Percentiles rank a stretch among this genome's conserved stretches.
Conservation (phyloP, 2,329 filamentous ascomycete genomes). For the Lasiodiplodia sp. region DNA sequence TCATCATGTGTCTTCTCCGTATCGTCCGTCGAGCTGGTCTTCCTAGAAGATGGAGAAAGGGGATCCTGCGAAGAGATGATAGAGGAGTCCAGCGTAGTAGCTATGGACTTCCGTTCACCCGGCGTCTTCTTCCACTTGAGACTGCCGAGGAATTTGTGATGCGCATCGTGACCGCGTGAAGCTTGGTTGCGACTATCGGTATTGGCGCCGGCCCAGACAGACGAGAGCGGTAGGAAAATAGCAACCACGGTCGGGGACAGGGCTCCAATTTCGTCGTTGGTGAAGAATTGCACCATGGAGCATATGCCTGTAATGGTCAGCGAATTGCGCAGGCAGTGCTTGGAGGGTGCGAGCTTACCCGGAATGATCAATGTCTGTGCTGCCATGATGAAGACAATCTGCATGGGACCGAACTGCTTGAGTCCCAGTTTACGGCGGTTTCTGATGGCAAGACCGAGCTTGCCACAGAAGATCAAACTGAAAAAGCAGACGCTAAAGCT, state of each 20-base stretch:
- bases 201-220: constrained; percentile 65
- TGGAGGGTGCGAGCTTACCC: constrained; percentile 50
- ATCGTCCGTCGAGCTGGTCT: constrained; percentile 1
- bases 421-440: constrained; percentile 65
- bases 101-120: not conserved
- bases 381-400: constrained; percentile 72
- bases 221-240: constrained; percentile 70
- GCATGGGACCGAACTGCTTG: constrained; percentile 68
- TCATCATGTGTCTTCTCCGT: constrained; percentile 9
- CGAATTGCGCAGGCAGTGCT: constrained; percentile 18
- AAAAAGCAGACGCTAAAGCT: constrained; percentile 68
- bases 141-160: constrained; percentile 33
- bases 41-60: constrained; percentile 4
- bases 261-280: constrained; percentile 61
- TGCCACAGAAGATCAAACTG: constrained; percentile 66
- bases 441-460: constrained; percentile 65
- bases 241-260: constrained; percentile 66
- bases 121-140: not conserved
- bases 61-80: not conserved
- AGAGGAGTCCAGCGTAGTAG: not conserved
- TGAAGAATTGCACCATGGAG: constrained; percentile 62
- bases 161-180: constrained; percentile 37
- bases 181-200: constrained; percentile 35
- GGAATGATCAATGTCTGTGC: constrained; percentile 72
- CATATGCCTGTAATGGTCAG: constrained; percentile 62